phyloP scores from a whole-genome alignment of 225 moss, liverwort and hornwort species.

The Pseudisothecium myosuroides region DNA sequence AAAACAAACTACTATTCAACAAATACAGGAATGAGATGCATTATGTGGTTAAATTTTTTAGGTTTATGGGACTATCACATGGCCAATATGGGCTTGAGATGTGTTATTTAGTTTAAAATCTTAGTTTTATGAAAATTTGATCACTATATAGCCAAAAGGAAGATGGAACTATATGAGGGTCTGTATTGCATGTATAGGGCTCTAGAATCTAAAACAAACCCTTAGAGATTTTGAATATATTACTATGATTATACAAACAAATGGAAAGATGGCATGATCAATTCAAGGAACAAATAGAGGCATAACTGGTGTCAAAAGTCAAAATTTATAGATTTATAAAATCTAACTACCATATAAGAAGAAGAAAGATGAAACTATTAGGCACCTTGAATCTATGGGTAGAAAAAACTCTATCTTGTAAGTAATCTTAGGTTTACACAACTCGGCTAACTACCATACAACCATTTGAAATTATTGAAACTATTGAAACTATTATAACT shows the following conservation, averaged over 20 bases:
- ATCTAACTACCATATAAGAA: background rate
- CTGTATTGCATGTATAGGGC: background rate
- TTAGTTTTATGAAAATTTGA: background rate
- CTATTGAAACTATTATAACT: too few relatives aligned
- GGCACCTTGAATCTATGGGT: background rate
- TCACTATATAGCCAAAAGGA: background rate
- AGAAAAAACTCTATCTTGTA: accelerated
- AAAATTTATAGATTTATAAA: background rate
- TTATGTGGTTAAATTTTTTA: background rate
- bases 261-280: background rate
- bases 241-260: background rate
- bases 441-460: background rate
- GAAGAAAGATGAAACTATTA: background rate
- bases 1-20: background rate
- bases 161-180: background rate
- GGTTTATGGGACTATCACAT: background rate
- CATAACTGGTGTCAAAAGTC: background rate
- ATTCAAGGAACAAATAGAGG: background rate
- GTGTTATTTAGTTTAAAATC: background rate
- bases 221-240: background rate
- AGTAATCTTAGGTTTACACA: background rate
- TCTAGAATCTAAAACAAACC: background rate
- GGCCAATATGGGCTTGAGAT: background rate
- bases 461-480: background rate
- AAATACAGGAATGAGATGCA: too few relatives aligned